These are phyloP conservation scores for Talaromyces nanjingensis DNA, from an alignment of 495 filamentous ascomycete species.

Conservation along the genomic window DNA sequence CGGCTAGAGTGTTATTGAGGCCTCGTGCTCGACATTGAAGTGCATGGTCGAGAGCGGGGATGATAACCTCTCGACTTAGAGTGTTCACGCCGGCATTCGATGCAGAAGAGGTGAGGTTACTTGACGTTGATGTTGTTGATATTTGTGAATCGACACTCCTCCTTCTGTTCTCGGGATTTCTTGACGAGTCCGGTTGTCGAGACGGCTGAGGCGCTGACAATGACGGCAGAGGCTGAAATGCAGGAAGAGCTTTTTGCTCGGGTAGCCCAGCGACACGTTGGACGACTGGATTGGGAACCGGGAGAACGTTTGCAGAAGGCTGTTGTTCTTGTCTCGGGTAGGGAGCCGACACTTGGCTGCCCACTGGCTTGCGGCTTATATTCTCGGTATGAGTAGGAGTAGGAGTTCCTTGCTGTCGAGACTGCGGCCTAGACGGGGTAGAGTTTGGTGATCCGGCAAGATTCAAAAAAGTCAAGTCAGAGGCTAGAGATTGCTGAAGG, in stretches of 20 bases:
- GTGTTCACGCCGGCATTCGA: slow-evolving; percentile 42
- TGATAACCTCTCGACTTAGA: slow-evolving; percentile 66
- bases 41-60: slow-evolving; percentile 85
- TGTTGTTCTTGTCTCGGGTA: slow-evolving; percentile 22
- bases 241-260: slow-evolving; percentile 25
- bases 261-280: slow-evolving; percentile 10
- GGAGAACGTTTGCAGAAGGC: slow-evolving; percentile 15
- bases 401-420: slow-evolving; percentile 9
- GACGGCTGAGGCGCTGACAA: slow-evolving; percentile 19
- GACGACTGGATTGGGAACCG: not conserved
- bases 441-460: slow-evolving; percentile 16
- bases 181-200: not conserved
- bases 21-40: slow-evolving; percentile 60
- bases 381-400: slow-evolving; percentile 22
- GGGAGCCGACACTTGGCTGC: slow-evolving; percentile 10
- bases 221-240: slow-evolving; percentile 16
- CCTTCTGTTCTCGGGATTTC: not conserved
- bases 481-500: slow-evolving; percentile 51
- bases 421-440: slow-evolving; percentile 13
- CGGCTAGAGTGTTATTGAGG: slow-evolving; percentile 11
- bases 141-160: not conserved
- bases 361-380: slow-evolving; percentile 12
- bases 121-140: not conserved
- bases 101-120: not conserved
- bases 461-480: slow-evolving; percentile 49